Conservation (phyloP, 2,329 filamentous ascomycete genomes). For the Chaetomiaceae sp. region DNA sequence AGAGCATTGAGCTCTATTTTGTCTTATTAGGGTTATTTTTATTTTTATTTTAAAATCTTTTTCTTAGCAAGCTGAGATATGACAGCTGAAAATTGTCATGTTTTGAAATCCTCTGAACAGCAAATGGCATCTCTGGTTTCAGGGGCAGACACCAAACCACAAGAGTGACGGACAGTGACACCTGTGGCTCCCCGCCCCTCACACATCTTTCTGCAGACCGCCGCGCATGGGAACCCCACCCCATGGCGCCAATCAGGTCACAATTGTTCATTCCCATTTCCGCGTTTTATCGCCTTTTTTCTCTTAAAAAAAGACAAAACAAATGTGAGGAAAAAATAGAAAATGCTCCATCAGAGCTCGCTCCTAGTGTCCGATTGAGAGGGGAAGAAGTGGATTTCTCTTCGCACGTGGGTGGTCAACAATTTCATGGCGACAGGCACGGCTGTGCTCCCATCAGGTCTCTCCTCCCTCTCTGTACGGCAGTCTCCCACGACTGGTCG, state of each 20-base stretch:
- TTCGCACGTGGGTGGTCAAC: slow-evolving; percentile 6
- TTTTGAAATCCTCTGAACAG: neutral
- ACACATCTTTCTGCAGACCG: slow-evolving; percentile 11
- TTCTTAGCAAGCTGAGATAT: neutral
- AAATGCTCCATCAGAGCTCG: neutral
- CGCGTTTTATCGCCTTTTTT: neutral
- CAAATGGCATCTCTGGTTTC: neutral
- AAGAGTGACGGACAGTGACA: neutral
- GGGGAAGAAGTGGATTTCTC: neutral
- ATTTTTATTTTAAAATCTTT: no score
- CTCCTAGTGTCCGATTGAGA: neutral
- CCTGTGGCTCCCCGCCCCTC: neutral
- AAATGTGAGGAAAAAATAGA: neutral
- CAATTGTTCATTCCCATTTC: no score
- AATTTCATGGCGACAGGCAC: no score
- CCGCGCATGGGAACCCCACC: neutral
- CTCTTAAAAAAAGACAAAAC: neutral
- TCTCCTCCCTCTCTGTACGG: no score
- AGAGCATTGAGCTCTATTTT: no score
- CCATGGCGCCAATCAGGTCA: neutral
- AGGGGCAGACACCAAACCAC: neutral
- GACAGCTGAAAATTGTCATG: neutral
- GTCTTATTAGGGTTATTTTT: no score
- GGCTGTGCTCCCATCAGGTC: no score
- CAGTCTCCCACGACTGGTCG: no score